A percentile compares a stretch with the other conserved stretches of the same genome.
Conservation (phyloP, 495 filamentous ascomycete species). For the Aspergillus asperescens region DNA sequence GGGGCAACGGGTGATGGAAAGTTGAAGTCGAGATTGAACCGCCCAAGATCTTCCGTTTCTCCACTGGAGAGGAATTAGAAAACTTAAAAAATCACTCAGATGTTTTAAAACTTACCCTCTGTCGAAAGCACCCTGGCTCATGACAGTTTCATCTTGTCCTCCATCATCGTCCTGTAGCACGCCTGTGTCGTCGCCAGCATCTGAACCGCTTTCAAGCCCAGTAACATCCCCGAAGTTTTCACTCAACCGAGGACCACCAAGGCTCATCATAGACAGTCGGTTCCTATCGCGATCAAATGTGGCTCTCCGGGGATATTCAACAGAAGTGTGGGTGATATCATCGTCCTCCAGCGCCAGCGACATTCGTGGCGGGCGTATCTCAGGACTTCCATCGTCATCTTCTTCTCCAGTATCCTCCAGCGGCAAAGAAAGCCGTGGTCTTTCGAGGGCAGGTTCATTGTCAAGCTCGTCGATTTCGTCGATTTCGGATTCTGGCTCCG, state of each 20-base stretch:
- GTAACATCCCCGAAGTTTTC: conserved; percentile 53
- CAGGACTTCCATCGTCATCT: conserved; percentile 48
- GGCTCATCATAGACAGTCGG: conserved; percentile 50
- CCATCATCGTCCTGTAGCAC: conserved; percentile 35
- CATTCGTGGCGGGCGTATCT: conserved; percentile 54
- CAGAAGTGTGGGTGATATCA: conserved; percentile 60
- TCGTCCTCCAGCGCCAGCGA: conserved; percentile 58
- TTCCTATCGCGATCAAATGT: conserved; percentile 45
- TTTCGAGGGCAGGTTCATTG: conserved; percentile 56
- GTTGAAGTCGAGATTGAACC: conserved; percentile 40
- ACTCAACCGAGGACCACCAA: conserved; percentile 54
- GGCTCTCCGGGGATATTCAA: conserved; percentile 64
- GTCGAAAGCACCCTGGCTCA: conserved; percentile 38
- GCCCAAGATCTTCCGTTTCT: conserved; percentile 44
- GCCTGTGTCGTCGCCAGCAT: conserved; percentile 42
- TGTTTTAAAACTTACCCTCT: conserved; percentile 32
- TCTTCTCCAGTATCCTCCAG: conserved; percentile 52
- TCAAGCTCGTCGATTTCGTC: conserved; percentile 55
- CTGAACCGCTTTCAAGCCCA: conserved; percentile 46
- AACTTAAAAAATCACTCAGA: conserved; percentile 5
- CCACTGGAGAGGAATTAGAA: conserved; percentile 36
- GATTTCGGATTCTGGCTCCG: conserved; percentile 23
- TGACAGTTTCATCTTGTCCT: conserved; percentile 27
- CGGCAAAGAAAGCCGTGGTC: conserved; percentile 64
- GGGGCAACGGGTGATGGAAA: conserved; percentile 36